A percentile compares a stretch with the other conserved stretches of the same genome.
phyloP scores from a whole-genome alignment of 495 filamentous ascomycete species.

The Chaetomium tenue region DNA sequence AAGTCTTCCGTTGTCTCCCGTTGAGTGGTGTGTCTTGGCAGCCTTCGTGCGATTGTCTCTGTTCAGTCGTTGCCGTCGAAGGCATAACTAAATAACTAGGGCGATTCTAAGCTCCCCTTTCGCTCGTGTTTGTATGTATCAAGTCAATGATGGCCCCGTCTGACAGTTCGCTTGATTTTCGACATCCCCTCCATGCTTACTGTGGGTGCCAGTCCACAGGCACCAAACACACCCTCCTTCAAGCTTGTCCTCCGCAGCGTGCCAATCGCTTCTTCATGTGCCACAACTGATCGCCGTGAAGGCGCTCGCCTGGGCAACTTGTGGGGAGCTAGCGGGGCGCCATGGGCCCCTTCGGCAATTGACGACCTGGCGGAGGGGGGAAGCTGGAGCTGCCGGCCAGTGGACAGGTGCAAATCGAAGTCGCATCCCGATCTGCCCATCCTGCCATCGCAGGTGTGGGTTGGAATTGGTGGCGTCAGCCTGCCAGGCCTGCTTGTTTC shows the following conservation, averaged over 20 bases:
- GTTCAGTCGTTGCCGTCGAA: conserved; percentile 9
- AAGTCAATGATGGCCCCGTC: neutral
- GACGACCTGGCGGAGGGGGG: conserved; percentile 5
- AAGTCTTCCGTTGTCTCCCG: conserved; percentile 5
- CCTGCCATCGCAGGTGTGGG: neutral
- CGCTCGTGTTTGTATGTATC: neutral
- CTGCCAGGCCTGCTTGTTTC: conserved; percentile 11
- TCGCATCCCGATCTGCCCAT: conserved; percentile 17
- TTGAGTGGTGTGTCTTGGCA: conserved; percentile 6
- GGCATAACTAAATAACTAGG: too few species aligned
- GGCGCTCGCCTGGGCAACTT: neutral
- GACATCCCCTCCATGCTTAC: conserved; percentile 4
- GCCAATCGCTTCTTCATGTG: conserved; percentile 6
- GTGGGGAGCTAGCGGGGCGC: conserved; percentile 3
- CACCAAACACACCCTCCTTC: neutral
- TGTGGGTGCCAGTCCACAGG: neutral
- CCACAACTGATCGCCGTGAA: conserved; percentile 5
- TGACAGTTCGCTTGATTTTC: too few species aligned
- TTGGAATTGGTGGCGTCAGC: conserved; percentile 23
- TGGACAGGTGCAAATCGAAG: conserved; percentile 23
- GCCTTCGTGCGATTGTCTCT: conserved; percentile 2
- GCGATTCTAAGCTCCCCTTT: neutral
- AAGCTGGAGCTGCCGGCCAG: conserved; percentile 22
- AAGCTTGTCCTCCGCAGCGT: neutral
- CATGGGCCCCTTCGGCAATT: conserved; percentile 30